phyloP scores from a whole-genome alignment of 176 grass and related monocot species.

The Coix lacrymajobi region DNA sequence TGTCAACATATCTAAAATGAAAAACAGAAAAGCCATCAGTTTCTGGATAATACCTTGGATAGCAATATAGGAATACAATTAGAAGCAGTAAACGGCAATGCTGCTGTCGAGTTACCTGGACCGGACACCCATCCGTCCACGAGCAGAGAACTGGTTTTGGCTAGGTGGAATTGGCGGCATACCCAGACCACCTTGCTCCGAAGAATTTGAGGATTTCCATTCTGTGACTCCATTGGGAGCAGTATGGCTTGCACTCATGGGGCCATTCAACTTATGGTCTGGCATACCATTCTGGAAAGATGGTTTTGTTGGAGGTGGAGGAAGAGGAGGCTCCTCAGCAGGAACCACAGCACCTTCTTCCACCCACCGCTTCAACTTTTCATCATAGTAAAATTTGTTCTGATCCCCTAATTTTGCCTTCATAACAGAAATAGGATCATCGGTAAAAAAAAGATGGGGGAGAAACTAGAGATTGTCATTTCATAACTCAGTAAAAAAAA shows the following conservation, averaged over 20 bases:
- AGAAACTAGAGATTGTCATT: too few relatives aligned
- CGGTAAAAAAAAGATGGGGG: too few relatives aligned
- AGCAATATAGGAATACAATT: conserved; percentile 8
- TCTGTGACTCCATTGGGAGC: conserved; percentile 40
- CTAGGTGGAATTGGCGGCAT: conserved; percentile 82
- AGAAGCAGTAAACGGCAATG: background rate
- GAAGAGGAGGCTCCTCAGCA: conserved; percentile 53
- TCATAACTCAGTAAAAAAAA: too few relatives aligned
- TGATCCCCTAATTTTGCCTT: conserved; percentile 89
- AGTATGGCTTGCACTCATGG: conserved; percentile 28
- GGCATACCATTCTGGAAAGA: conserved; percentile 63
- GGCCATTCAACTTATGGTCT: conserved; percentile 37
- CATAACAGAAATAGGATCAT: too few relatives aligned
- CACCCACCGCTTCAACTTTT: conserved; percentile 92
- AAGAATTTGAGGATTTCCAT: conserved; percentile 29
- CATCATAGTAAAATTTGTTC: conserved; percentile 98
- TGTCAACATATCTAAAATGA: conserved; percentile 81
- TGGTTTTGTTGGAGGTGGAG: conserved; percentile 71
- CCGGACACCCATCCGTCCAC: conserved; percentile 77
- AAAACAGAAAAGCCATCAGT: background rate
- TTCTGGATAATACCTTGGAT: background rate
- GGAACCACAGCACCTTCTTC: conserved; percentile 80
- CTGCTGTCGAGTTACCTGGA: conserved; percentile 53
- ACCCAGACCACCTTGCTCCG: conserved; percentile 43
- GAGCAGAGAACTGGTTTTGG: conserved; percentile 93